phyloP scores from a whole-genome alignment of 2,329 filamentous ascomycete species.

The Gaeumannomyces sp. region DNA sequence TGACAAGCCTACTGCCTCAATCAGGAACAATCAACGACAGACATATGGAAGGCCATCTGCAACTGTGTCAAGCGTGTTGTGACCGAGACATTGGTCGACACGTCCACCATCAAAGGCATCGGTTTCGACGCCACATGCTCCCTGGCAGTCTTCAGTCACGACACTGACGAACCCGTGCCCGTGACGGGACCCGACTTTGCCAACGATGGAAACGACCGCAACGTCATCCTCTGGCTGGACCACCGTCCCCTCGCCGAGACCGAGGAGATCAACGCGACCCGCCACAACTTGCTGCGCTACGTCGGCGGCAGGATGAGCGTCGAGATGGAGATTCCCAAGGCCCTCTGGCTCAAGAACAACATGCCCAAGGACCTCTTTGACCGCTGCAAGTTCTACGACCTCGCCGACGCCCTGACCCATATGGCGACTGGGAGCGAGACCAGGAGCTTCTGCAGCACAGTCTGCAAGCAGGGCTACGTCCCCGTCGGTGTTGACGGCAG shows the following conservation, averaged over 20 bases:
- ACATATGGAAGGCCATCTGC: conserved; percentile 96
- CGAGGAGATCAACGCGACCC: conserved; percentile 84
- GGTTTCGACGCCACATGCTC: conserved; percentile 99
- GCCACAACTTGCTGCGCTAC: conserved; percentile 89
- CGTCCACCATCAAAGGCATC: conserved; percentile 73
- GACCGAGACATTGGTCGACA: conserved; percentile 72
- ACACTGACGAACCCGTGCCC: conserved; percentile 85
- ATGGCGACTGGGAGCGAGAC: conserved; percentile 89
- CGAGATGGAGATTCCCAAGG: conserved; percentile 99
- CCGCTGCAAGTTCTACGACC: conserved; percentile 93
- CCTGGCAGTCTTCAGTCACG: conserved; percentile 79
- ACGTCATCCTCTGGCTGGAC: conserved; percentile 96
- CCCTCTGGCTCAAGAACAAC: conserved; percentile 96
- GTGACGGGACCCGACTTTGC: conserved; percentile 85
- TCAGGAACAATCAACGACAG: conserved; percentile 91
- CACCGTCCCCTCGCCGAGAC: conserved; percentile 89
- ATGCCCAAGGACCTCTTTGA: conserved; percentile 90
- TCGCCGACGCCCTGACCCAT: conserved; percentile 89
- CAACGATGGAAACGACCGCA: conserved; percentile 75
- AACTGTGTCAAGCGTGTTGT: conserved; percentile 78
- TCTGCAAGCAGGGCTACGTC: conserved; percentile 95
- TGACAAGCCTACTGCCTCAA: not conserved
- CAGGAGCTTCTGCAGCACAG: conserved; percentile 88
- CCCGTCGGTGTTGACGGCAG: conserved; percentile 96
- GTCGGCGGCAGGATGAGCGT: conserved; percentile 98